Evolutionary conservation across 495 filamentous ascomycete species (phyloP), one percentile per base, ranked within the genome.

Genomic region (Aspergillus homomorphus): DNA sequence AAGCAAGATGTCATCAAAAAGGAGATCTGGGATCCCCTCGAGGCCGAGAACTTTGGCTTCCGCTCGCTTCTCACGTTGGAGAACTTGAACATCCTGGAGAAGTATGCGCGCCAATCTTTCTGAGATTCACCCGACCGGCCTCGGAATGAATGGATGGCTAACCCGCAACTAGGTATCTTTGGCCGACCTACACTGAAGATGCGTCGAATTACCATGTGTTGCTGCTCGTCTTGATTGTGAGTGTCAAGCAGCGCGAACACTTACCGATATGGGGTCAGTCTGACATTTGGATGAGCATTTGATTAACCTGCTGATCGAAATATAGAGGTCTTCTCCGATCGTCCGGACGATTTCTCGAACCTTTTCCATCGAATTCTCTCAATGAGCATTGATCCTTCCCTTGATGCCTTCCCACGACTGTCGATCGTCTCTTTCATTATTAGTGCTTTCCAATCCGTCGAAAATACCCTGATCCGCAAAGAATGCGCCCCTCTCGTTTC

Each of bases 401-500:
- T 96, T 18, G 79, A 88, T 3, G 78, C 82, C 30, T 80, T 77
- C 12, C 83, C 96, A 51, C 85, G 90, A 54, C 87, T 88, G 1
- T 85, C 94, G 21, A 82, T 98, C 24, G 73, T 98, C 4, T 87
- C 86, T 15, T 96, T 96, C 70, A 82, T 96, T 57, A 92, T 96
- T 54, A 84, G 86, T 62, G 90, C 93, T 53, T 98, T 96, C 70
- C 92, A 96, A 73, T 96, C 92, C 21, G 82, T 98, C 18, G 94
- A 99, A 64, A 96, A 87, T 72, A 81, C 80, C 20, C 80, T 96
- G 51, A 89, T 98, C 26, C 83, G 94, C 49, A 98, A 96, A 67
- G 93, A 99, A 77, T 97, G 93, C 73, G 95, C 92, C 44, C 90
- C 94, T 12, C 78, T 99, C 42, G 93, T 99, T 44, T 92, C 90